A percentile compares a stretch with the other conserved stretches of the same genome.
phyloP scores from a whole-genome alignment of 345 rosid species.

The Gossypium bickii region DNA sequence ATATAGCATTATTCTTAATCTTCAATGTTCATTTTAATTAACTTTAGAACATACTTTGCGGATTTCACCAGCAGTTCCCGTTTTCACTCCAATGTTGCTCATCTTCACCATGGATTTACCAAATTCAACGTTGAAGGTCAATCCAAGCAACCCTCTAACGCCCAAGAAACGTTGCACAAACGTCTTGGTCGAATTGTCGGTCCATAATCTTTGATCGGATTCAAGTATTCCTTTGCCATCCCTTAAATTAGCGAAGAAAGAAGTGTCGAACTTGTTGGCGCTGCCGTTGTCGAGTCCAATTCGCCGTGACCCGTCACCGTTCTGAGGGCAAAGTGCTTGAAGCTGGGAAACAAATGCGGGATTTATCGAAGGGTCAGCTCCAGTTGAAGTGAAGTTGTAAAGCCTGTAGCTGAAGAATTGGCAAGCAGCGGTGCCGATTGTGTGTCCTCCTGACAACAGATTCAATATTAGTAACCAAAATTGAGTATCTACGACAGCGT shows the following conservation, averaged over 20 bases:
- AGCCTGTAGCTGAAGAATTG: constrained; percentile 37
- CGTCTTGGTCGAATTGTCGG: constrained; percentile 36
- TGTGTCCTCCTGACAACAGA: constrained; percentile 43
- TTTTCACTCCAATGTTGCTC: constrained; percentile 52
- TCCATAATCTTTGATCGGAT: constrained; percentile 47
- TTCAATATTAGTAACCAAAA: background rate
- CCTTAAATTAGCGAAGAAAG: constrained; percentile 43
- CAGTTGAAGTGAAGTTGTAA: constrained; percentile 27
- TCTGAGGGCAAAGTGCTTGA: constrained; percentile 38
- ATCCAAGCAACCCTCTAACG: constrained; percentile 17
- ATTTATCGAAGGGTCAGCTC: constrained; percentile 38
- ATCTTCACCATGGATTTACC: constrained; percentile 59
- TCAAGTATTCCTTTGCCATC: constrained; percentile 37
- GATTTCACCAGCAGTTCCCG: constrained; percentile 44
- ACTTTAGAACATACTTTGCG: constrained; percentile 48
- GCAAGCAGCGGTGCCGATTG: constrained; percentile 51
- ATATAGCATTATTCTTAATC: background rate
- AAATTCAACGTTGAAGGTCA: constrained; percentile 44
- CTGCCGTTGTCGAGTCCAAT: constrained; percentile 51
- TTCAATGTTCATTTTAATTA: constrained; percentile 21
- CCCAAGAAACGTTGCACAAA: constrained; percentile 37
- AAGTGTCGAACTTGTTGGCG: constrained; percentile 36
- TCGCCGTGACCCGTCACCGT: constrained; percentile 34
- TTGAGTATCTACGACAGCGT: background rate
- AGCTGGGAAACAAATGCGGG: constrained; percentile 36